A percentile compares a stretch with the other conserved stretches of the same genome.
Evolutionary conservation across 768 basidiomycete genomes (phyloP).

Genomic region (Sistotremastrum niveocremeum): DNA sequence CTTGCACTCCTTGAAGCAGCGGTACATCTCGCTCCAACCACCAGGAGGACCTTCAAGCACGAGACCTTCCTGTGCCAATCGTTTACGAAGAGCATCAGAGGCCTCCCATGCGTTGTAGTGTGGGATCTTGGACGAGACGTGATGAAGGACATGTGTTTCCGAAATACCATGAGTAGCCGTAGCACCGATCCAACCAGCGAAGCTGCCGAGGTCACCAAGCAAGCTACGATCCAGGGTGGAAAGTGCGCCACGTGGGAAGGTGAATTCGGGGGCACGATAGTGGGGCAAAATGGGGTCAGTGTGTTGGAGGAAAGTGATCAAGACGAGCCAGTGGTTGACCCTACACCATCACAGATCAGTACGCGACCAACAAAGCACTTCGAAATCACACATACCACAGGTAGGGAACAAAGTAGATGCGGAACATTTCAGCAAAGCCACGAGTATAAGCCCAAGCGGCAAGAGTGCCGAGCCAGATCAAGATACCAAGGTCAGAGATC

Average conservation of each 20-base stretch:
- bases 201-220: slow-evolving; percentile 59
- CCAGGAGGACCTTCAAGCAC: slow-evolving; percentile 61
- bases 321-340: slow-evolving; percentile 90
- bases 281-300: slow-evolving; percentile 92
- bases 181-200: slow-evolving; percentile 80
- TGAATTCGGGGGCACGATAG: slow-evolving; percentile 82
- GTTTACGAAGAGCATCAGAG: slow-evolving; percentile 66
- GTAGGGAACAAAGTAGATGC: slow-evolving; percentile 79
- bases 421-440: slow-evolving; percentile 62
- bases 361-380: no score
- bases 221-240: slow-evolving; percentile 79
- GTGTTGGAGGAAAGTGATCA: slow-evolving; percentile 97
- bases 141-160: slow-evolving; percentile 88
- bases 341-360: slow-evolving; percentile 16
- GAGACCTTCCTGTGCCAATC: slow-evolving; percentile 45
- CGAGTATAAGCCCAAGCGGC: slow-evolving; percentile 39
- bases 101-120: slow-evolving; percentile 97
- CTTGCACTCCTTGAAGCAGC: slow-evolving; percentile 72
- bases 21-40: slow-evolving; percentile 70
- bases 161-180: slow-evolving; percentile 84
- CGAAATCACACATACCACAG: slow-evolving; percentile 38
- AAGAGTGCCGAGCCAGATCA: slow-evolving; percentile 55
- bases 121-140: slow-evolving; percentile 89
- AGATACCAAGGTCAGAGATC: slow-evolving; percentile 70
- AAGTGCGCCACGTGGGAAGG: slow-evolving; percentile 87